Evolutionary conservation across 2,329 filamentous ascomycete genomes (phyloP).

Genomic region (Leptographium galeiforme): DNA sequence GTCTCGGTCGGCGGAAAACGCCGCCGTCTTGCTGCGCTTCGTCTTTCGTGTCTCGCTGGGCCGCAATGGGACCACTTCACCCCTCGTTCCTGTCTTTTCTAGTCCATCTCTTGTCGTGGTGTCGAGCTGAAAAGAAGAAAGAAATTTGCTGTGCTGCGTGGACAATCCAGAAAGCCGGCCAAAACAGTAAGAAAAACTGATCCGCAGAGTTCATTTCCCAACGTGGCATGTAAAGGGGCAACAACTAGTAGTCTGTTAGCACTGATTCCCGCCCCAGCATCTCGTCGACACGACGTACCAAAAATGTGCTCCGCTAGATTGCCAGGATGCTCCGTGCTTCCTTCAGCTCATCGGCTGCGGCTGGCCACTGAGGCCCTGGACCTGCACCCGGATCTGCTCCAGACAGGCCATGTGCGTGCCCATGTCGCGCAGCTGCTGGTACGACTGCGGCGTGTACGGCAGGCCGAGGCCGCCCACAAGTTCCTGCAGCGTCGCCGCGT

Average conservation of each 20-base stretch:
- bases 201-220: background rate
- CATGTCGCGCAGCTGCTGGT: conserved; percentile 38
- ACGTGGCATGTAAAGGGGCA: background rate
- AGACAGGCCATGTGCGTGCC: conserved; percentile 37
- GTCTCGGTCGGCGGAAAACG: background rate
- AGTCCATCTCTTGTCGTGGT: background rate
- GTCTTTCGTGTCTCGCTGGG: background rate
- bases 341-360: conserved; percentile 5
- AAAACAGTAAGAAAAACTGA: background rate
- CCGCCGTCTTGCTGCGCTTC: too few species aligned
- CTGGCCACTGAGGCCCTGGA: conserved; percentile 13
- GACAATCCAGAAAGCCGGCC: background rate
- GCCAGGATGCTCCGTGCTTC: conserved; percentile 14
- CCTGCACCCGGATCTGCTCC: conserved; percentile 29
- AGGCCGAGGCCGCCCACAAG: conserved; percentile 37
- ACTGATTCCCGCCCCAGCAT: background rate
- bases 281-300: background rate
- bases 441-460: conserved; percentile 37
- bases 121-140: background rate
- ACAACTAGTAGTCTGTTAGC: background rate
- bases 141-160: background rate
- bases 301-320: conserved; percentile 6
- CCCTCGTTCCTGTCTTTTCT: background rate
- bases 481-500: conserved; percentile 48
- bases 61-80: background rate